Base-by-base conservation (phyloP, 192 early-diverging fungal species). In the Coemansia sp. region DNA sequence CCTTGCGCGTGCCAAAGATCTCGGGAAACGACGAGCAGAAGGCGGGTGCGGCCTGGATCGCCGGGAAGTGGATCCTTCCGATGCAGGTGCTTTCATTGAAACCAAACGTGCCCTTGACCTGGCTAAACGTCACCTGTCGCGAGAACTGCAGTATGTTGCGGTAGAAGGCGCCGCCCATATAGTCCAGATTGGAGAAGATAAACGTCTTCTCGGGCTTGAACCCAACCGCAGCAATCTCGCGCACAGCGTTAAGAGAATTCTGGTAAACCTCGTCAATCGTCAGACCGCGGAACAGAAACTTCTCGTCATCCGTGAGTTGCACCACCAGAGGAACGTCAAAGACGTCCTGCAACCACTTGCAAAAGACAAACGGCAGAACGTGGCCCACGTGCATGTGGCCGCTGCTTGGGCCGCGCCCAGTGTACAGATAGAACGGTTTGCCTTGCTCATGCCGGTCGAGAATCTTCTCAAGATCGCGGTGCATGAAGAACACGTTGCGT, bases 291-390 rank as follows among this genome's bases (percentile, higher is more conserved):
- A 98, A 99, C 78, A 99, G 73, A 78, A 93, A 99, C 87, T 98
- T 99, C 85, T 99, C 97, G 74, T 99, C 97, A 75, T 99, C 97
- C 9, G 97, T 99, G 66, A 99, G 85, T 78, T 99, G 97, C 62
- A 99, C 91, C 7, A 99, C 97, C 32, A 98, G 72, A 32, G 96
- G 94, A 5, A 91, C 93, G 73, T 95, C 89, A 87, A 99, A 99
- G 32, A 93, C 88, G 36, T 99, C 97, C 76, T 99, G 97, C 51
- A 99, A 84, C 89, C 90, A 97, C 89, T 96, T 92, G 87, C 95
- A 98, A 70, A 99, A 99, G 21, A 95, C 67, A 78, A 99, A 97
- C 43, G 97, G 97, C 63, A 98, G 83, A 90, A 98, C 94, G 72
- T 99, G 97, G 12, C 97, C 97, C 43, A 95, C 82, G 63, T 98